These are phyloP conservation scores for Aspergillus intermedius DNA, from an alignment of 2,329 filamentous ascomycete genomes.

Conservation along the genomic window DNA sequence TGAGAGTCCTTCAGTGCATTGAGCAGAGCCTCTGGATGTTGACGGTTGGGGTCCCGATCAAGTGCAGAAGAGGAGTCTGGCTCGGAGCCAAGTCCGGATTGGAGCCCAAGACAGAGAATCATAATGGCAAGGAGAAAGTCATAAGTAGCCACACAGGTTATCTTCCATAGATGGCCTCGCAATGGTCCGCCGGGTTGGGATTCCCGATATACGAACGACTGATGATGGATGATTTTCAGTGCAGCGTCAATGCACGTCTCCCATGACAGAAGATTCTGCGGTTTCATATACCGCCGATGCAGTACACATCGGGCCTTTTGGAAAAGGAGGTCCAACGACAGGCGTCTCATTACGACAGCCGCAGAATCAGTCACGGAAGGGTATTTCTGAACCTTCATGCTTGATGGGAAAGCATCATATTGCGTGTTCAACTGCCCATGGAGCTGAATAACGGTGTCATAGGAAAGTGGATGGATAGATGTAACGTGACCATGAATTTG, in stretches of 20 bases:
- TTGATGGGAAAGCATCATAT: not conserved
- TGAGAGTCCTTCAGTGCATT: not conserved
- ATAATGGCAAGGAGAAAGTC: slow-evolving; percentile 44
- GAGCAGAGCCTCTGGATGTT: not conserved
- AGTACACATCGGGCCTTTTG: slow-evolving; percentile 5
- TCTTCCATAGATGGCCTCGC: slow-evolving; percentile 37
- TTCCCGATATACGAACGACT: slow-evolving; percentile 39
- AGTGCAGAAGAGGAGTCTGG: not conserved
- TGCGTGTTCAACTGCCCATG: slow-evolving; percentile 13
- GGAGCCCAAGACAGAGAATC: slow-evolving; percentile 41
- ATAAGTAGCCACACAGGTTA: slow-evolving; percentile 35
- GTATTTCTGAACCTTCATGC: not conserved
- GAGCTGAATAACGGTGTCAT: slow-evolving; percentile 13
- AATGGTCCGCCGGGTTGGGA: slow-evolving; percentile 36
- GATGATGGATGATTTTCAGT: slow-evolving; percentile 37
- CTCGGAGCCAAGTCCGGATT: slow-evolving; percentile 6
- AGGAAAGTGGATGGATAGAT: slow-evolving; percentile 7
- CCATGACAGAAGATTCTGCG: slow-evolving; percentile 36
- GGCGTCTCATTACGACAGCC: not conserved
- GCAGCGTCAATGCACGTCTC: slow-evolving; percentile 42
- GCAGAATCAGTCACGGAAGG: not conserved
- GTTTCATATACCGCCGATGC: slow-evolving; percentile 14
- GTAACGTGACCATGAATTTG: slow-evolving; percentile 4
- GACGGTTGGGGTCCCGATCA: not conserved
- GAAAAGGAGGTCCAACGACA: not conserved